Base-by-base conservation (phyloP, 441 rosid genomes). In the Adansonia madagascariensis region DNA sequence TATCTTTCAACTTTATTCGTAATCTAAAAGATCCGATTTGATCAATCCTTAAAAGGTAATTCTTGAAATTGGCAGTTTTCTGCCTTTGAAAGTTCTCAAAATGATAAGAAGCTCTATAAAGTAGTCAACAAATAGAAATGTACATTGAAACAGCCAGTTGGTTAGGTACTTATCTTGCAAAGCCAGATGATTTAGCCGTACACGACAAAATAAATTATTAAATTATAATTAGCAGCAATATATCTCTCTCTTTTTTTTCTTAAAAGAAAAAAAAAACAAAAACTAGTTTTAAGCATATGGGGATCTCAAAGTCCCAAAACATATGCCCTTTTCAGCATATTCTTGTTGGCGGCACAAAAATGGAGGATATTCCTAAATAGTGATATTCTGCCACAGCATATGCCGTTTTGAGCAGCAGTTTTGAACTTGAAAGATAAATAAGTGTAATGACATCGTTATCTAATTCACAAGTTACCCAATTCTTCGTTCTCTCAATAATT, bases 331-430 rank as follows among this genome's bases (percentile, higher is more conserved):
- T 24, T 73, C 14, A 69, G 92, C 87, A 89, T 89, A 86, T 89
- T 84, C 90, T 72, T 3, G 10, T 0, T 8, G 44, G 24, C 0
- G 73, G 84, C 86, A 78, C 82, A 72, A 76, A 69, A 6, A 65
- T 0, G 6, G 0, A 50, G 90, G 82, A 88, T 88, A 86, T 88
- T 85, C 91, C 78, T 75, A 12, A 47, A 66, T 55, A 10, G 41
- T 20, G 65, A 79, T 85, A 31, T 31, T 74, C 81, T 71, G 17
- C 70, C 55, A 7, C 10, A 35, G 73, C 11, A 70, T 79, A 75
- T 83, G 79, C 86, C 78, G 2, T 74, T 11, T 53, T 15, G 43
- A 49, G 57, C 43, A 1, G 14, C 46, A n/a, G 2, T 49, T 49
- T 24, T 14, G 12, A 69, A 47, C 73, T 6, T 47, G 5, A 5